phyloP scores from a whole-genome alignment of 2,329 filamentous ascomycete genomes.

The Paraconiothyrium sp. region DNA sequence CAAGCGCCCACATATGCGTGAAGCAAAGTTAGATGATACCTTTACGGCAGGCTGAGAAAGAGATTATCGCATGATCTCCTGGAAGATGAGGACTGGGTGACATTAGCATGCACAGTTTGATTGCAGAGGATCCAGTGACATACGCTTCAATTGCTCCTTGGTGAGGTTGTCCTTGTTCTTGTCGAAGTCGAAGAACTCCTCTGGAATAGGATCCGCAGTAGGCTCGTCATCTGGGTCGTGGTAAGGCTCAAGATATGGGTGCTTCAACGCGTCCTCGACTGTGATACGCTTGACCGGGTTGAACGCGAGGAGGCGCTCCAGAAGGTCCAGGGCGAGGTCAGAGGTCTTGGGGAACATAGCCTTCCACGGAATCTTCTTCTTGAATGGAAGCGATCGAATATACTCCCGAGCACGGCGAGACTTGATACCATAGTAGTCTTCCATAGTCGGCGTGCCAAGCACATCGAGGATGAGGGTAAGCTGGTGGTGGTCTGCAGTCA shows the following conservation, averaged over 20 bases:
- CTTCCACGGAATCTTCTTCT: constrained; percentile 99
- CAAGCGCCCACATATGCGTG: constrained; percentile 12
- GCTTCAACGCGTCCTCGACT: constrained; percentile 95
- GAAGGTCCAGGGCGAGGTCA: constrained; percentile 89
- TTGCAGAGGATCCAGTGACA: constrained; percentile 30
- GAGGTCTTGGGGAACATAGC: constrained; percentile 99
- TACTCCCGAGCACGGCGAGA: constrained; percentile 96
- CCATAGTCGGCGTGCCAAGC: constrained; percentile 97
- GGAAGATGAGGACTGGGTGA: constrained; percentile 79
- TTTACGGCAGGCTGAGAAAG: constrained; percentile 13
- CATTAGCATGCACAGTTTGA: constrained; percentile 25
- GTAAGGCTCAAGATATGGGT: constrained; percentile 98
- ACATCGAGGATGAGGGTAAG: constrained; percentile 96
- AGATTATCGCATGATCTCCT: constrained; percentile 86
- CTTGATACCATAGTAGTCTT: constrained; percentile 99
- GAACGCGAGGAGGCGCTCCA: constrained; percentile 96
- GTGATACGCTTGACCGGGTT: constrained; percentile 99
- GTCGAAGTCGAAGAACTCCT: constrained; percentile 99
- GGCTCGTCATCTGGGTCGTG: constrained; percentile 99
- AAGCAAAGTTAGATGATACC: constrained; percentile 23
- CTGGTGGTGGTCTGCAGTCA: constrained; percentile 87
- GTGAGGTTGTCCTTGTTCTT: constrained; percentile 99
- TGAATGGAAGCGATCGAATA: constrained; percentile 96
- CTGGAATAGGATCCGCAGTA: constrained; percentile 93
- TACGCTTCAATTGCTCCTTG: constrained; percentile 97